Base-by-base conservation (phyloP, 2,329 filamentous ascomycete genomes). In the Aspergillus sp. region DNA sequence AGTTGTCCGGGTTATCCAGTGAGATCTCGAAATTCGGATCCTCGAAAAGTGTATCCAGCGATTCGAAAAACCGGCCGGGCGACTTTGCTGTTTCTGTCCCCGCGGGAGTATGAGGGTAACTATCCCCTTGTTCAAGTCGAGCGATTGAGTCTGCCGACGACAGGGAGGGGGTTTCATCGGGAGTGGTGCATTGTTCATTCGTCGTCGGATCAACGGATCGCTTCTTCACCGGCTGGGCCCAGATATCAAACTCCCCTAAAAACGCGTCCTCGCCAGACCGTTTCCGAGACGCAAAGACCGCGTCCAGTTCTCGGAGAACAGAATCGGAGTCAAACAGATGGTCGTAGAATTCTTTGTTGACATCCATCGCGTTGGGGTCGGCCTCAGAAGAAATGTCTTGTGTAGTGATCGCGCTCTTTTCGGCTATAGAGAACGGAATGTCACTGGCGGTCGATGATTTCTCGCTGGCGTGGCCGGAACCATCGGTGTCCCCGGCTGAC, bases 231-330 rank as follows among this genome's bases (percentile, higher is more conserved):
- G 60, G 56, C n/a, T 54, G 57, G 18, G 49, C 49, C 60, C 55
- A 65, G n/a, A 53, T 20, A 12, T 58, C 52, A 18, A 56, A 53
- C 11, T 67, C 67, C 31, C 55, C 60, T 11, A 51, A 16, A 32
- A 70, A 70, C 6, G 67, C 65, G 20, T 68, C 63, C 16, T 68
- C 65, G 14, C 62, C 61, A 20, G 58, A 45, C 20, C 70, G 69
- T 56, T 73, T 72, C 39, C 58, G 63, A 45, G 65, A 63, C 11
- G n/a, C 42, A 3, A 65, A 63, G 11, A 54, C 51, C 10, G 58
- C 53, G 29, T 64, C 57, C 22, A 69, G 55, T n/a, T 67, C 63
- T 14, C 64, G 62, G 3, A 68, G 22, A 16, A 61, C 57, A 49
- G 63, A 54, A 12, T 63, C 62, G 9, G 63, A 49, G 22, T 67